Base-by-base conservation (phyloP, 495 filamentous ascomycete genomes). In the Parachaetomium inaequale region DNA sequence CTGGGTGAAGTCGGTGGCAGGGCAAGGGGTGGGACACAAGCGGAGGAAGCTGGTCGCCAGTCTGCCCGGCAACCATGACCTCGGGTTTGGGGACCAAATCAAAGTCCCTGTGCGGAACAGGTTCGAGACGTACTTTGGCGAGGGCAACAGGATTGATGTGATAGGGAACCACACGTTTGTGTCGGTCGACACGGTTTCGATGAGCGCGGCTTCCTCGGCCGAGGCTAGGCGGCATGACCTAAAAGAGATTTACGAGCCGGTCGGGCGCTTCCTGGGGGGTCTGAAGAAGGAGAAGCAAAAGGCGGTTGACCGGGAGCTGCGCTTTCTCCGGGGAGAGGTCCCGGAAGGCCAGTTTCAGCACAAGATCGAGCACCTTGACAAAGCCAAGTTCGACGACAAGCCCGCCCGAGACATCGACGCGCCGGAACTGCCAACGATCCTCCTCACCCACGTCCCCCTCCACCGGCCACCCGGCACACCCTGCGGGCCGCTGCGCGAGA, bases 161-260 rank as follows among this genome's bases (percentile, higher is more conserved):
- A 82, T 96, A 60, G 95, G 92, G 3, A 99, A 99, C 66, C 95
- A 99, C 72, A 94, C 91, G 0, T 93, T 98, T 70, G 88, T 99
- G 7, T 93, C 91, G 1, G 78, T 99, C 3, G 95, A 99, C 66
- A 85, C 87, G 0, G 87, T 95, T 6, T 96, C 91, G 12, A 74
- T 98, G 64, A 94, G 90, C 69, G 92, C 92, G 10, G 75, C 56
- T n/a, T 69, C 74, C 26, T 75, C 78, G 11, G 67, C 58, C 5
- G 70, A 77, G 64, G 77, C 75, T 17, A 62, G 72, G 67, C 65
- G 77, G 28, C 74, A 85, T 56, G 81, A 82, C 55, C 70, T 82
- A 26, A 64, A 72, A 45, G 68, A 71, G 12, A 88, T 98, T 29
- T 96, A 89, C 82, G 78, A 81, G 51, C 91, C 94, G 0, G 81